phyloP scores from a whole-genome alignment of 2,329 filamentous ascomycete species.

The Achaetomium macrosporum region DNA sequence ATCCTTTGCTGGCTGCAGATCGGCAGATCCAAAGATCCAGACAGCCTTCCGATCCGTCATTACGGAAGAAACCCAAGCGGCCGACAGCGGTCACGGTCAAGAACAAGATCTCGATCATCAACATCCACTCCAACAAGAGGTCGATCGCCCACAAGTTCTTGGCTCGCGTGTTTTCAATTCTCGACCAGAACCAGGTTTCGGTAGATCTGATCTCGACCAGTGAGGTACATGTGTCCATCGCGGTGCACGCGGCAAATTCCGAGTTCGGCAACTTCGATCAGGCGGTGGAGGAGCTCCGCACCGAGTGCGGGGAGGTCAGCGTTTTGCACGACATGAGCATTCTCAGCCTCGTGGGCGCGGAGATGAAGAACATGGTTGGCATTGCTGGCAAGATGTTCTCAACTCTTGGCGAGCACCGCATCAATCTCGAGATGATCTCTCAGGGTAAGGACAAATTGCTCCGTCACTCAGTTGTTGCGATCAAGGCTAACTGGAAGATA shows the following conservation, averaged over 20 bases:
- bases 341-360: conserved; percentile 84
- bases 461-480: neutral
- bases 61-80: conserved; percentile 60
- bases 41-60: conserved; percentile 28
- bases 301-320: conserved; percentile 81
- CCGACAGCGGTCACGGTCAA: conserved; percentile 95
- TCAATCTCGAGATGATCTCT: conserved; percentile 99
- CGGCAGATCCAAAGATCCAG: conserved; percentile 53
- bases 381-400: conserved; percentile 94
- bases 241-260: conserved; percentile 74
- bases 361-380: conserved; percentile 97
- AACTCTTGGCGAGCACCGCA: conserved; percentile 82
- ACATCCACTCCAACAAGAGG: conserved; percentile 95
- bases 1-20: conserved; percentile 50
- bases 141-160: conserved; percentile 96
- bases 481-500: conserved; percentile 16
- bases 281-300: conserved; percentile 62
- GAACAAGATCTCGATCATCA: conserved; percentile 92
- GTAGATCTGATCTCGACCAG: conserved; percentile 95
- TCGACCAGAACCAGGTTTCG: conserved; percentile 79
- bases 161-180: conserved; percentile 84
- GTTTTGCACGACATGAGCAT: conserved; percentile 92
- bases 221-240: conserved; percentile 97
- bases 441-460: conserved; percentile 59
- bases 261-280: conserved; percentile 57